Evolutionary conservation across 2,329 filamentous ascomycete species (phyloP), one percentile per base, ranked within the genome.

Genomic region (Knufia fluminis): DNA sequence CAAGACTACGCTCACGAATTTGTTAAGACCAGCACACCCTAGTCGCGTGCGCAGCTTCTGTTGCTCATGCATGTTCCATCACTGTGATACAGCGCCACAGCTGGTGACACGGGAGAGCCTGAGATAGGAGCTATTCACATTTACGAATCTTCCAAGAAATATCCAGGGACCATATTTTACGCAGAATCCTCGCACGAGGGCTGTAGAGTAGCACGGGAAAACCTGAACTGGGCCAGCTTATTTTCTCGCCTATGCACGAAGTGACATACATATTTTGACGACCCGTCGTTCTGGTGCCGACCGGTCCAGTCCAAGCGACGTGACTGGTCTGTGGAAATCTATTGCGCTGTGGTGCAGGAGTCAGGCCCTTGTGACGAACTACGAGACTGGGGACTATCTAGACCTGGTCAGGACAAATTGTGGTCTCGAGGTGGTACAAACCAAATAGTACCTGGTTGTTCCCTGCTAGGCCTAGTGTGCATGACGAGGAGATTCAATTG

Each of bases 51-150:
- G 31, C 45, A 23, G 22, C 45, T 26, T 23, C 22, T 39, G 33
- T 28, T 48, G 22, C 33, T 24, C 33, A 48, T 39, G 45, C 45
- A 28, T 48, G 45, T 48, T 48, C 45, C 33, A 48, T 48, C 20
- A 48, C 20, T 20, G 45, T 48, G n/a, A 28, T 35, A 48, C 45
- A 48, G 16, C n/a, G 20, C 16, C 20, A 4, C 17, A 28, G 19
- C 42, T 23, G 22, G 44, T 46, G 19, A 31, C 44, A 46, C 44
- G 17, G 35, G 28, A 36, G 33, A 4, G 17, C 28, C 35, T 19
- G 20, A 24, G n/a, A 3, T 19, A 48, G 45, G 12, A 39, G 19
- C 28, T 20, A 20, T 31, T 23, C 23, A 33, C 33, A 10, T 26
- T 32, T 26, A 39, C 20, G 14, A 48, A 7, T 31, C 23, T 40